Evolutionary conservation across 2,329 filamentous ascomycete species (phyloP).

Genomic region (Pseudopithomyces maydicus): DNA sequence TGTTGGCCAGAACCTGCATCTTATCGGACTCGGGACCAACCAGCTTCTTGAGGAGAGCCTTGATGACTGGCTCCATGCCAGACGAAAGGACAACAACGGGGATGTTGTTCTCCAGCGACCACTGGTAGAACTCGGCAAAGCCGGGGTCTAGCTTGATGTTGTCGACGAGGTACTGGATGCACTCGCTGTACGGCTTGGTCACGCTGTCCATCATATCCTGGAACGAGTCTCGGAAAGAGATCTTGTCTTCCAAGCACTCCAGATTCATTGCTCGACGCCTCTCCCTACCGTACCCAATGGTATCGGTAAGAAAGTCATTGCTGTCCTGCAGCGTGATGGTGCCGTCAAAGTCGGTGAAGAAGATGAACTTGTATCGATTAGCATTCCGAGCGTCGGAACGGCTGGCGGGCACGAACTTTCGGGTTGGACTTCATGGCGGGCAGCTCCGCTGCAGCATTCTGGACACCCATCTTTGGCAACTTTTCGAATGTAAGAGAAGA

Average conservation of each 20-base stretch:
- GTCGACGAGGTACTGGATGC: slow-evolving; percentile 75
- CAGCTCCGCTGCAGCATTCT: slow-evolving; percentile 45
- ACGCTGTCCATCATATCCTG: slow-evolving; percentile 90
- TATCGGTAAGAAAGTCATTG: slow-evolving; percentile 82
- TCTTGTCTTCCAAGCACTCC: slow-evolving; percentile 73
- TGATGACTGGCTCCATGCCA: slow-evolving; percentile 92
- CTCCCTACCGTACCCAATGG: slow-evolving; percentile 79
- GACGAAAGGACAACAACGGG: slow-evolving; percentile 91
- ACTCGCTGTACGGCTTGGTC: slow-evolving; percentile 77
- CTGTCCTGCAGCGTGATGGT: slow-evolving; percentile 81
- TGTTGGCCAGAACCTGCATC: slow-evolving; percentile 90
- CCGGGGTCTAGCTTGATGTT: slow-evolving; percentile 89
- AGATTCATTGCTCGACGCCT: slow-evolving; percentile 75
- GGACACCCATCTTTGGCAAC: slow-evolving; percentile 37
- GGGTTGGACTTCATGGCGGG: slow-evolving; percentile 64
- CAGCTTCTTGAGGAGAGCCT: slow-evolving; percentile 77
- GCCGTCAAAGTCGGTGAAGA: slow-evolving; percentile 99
- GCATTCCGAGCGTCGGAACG: slow-evolving; percentile 15
- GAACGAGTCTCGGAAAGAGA: slow-evolving; percentile 83
- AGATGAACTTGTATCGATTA: slow-evolving; percentile 70
- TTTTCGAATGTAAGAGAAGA: slow-evolving; percentile 3
- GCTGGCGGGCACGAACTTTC: slow-evolving; percentile 40
- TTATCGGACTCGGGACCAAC: slow-evolving; percentile 78
- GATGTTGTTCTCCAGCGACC: slow-evolving; percentile 79
- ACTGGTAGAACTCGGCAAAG: slow-evolving; percentile 87